Percentiles rank a stretch among this genome's conserved stretches.
phyloP scores from a whole-genome alignment of 495 filamentous ascomycete species.

The Achaetomiella virescens region DNA sequence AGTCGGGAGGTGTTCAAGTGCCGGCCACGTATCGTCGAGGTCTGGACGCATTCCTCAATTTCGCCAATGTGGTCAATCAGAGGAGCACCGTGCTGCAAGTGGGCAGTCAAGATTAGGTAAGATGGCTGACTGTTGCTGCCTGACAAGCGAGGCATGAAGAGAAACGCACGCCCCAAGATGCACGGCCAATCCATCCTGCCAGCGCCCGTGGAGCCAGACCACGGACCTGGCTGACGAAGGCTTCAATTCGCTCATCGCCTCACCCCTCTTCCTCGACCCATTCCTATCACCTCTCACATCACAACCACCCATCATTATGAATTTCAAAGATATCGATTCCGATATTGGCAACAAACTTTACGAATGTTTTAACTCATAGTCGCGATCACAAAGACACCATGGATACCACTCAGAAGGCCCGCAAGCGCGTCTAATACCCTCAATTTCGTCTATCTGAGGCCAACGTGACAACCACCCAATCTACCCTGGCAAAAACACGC shows the following conservation, averaged over 20 bases:
- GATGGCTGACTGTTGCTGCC: conserved; percentile 5
- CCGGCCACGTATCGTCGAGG: conserved; percentile 30
- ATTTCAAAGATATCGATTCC: too few species aligned
- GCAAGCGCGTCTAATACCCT: not conserved
- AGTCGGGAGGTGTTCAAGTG: conserved; percentile 18
- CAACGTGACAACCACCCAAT: not conserved
- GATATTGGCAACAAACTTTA: too few species aligned
- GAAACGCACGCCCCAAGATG: too few species aligned
- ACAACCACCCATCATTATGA: too few species aligned
- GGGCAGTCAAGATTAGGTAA: conserved; percentile 22
- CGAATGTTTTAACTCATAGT: too few species aligned
- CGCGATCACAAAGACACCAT: not conserved
- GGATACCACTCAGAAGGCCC: not conserved
- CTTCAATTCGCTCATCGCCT: too few species aligned
- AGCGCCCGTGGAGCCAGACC: too few species aligned
- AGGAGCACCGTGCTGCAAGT: conserved; percentile 16
- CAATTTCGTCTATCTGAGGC: not conserved
- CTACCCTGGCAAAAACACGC: not conserved
- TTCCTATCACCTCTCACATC: too few species aligned
- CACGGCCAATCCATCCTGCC: too few species aligned
- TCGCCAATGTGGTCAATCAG: conserved; percentile 34
- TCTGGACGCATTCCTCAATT: conserved; percentile 25
- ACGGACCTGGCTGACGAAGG: too few species aligned
- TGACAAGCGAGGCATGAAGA: too few species aligned
- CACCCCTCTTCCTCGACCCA: too few species aligned